Evolutionary conservation across 2,329 filamentous ascomycete species (phyloP).

Genomic region (Sclerotinia glacialis): DNA sequence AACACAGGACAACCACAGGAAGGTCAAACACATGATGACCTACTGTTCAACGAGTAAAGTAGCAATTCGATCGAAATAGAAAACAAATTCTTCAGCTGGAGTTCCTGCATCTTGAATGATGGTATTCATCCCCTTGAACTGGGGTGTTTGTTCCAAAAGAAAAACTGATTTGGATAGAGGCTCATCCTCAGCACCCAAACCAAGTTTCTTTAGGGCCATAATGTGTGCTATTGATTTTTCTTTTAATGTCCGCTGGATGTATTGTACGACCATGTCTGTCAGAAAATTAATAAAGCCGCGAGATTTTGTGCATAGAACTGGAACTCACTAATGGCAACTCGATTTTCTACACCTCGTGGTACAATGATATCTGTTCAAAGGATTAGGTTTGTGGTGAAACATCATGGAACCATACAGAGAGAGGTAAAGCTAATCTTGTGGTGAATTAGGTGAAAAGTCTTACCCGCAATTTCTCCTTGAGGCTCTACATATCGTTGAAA

Average conservation of each 20-base stretch:
- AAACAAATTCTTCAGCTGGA: slow-evolving; percentile 85
- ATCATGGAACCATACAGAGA: neutral
- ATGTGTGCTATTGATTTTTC: slow-evolving; percentile 84
- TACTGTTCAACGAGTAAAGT: slow-evolving; percentile 80
- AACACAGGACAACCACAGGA: neutral
- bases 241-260: slow-evolving; percentile 81
- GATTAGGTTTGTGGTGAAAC: neutral
- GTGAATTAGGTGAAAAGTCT: slow-evolving; percentile 31
- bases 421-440: neutral
- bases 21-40: slow-evolving; percentile 33
- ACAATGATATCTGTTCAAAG: slow-evolving; percentile 74
- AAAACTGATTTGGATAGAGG: slow-evolving; percentile 73
- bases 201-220: slow-evolving; percentile 72
- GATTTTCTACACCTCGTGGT: slow-evolving; percentile 90
- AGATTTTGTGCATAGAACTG: slow-evolving; percentile 19
- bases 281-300: neutral
- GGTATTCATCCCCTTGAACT: slow-evolving; percentile 85
- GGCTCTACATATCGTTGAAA: slow-evolving; percentile 93
- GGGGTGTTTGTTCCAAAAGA: slow-evolving; percentile 71
- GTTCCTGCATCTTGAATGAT: slow-evolving; percentile 81
- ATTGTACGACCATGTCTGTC: slow-evolving; percentile 87
- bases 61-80: slow-evolving; percentile 90
- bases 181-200: slow-evolving; percentile 66
- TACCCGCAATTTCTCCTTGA: slow-evolving; percentile 79
- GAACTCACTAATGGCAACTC: slow-evolving; percentile 74